phyloP scores from a whole-genome alignment of 148 eudicot species.

The Hydrangea macrophylla region DNA sequence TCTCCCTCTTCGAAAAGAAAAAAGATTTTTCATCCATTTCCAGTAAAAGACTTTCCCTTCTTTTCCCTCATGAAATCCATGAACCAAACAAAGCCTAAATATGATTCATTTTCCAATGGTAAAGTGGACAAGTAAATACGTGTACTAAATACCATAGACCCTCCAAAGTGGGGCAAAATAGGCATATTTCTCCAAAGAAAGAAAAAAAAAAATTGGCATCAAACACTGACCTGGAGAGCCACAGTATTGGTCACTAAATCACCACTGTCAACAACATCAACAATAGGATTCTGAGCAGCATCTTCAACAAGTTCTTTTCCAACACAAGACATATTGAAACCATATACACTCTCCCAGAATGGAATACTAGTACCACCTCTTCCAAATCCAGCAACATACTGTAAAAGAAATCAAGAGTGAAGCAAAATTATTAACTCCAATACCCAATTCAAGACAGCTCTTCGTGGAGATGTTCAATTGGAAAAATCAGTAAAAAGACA shows the following conservation, averaged over 20 bases:
- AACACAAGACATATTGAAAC: conserved; percentile 82
- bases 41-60: no score
- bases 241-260: conserved; percentile 70
- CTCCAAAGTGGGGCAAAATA: not conserved
- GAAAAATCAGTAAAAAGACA: not conserved
- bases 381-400: conserved; percentile 97
- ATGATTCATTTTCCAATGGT: no score
- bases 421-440: conserved; percentile 10
- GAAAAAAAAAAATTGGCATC: not conserved
- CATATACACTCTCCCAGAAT: conserved; percentile 95
- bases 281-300: conserved; percentile 74
- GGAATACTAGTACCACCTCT: conserved; percentile 79
- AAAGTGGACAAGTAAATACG: no score
- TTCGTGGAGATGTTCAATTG: not conserved
- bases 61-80: no score
- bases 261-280: conserved; percentile 67
- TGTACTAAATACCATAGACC: no score
- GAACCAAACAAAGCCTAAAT: no score
- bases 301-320: conserved; percentile 85
- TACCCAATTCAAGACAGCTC: not conserved
- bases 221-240: conserved; percentile 69
- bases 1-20: no score
- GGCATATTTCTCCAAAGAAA: not conserved
- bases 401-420: conserved; percentile 14
- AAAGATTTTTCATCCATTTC: no score